Evolutionary conservation across 2,329 filamentous ascomycete species (phyloP).

Genomic region (Leptosphaerulina australis): DNA sequence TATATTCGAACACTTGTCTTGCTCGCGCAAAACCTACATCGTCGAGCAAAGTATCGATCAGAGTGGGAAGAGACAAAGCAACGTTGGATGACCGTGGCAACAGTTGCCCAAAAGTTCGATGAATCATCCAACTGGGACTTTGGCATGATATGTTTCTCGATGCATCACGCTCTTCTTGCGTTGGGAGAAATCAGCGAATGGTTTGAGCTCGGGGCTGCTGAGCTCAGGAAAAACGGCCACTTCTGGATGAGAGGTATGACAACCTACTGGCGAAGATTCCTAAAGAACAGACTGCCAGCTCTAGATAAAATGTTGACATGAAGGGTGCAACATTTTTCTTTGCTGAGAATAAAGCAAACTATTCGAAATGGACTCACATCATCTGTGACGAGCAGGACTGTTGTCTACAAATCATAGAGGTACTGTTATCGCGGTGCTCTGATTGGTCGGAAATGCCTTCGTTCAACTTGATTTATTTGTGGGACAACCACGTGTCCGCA

Average conservation of each 20-base stretch:
- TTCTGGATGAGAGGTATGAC: not conserved
- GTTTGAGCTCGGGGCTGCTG: not conserved
- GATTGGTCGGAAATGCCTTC: no score
- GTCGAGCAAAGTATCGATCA: not conserved
- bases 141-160: not conserved
- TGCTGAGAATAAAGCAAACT: no score
- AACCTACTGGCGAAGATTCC: not conserved
- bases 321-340: no score
- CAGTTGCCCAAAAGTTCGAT: not conserved
- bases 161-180: not conserved
- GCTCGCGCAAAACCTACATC: not conserved
- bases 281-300: not conserved
- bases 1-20: not conserved
- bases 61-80: not conserved
- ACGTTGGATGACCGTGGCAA: not conserved
- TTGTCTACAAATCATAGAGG: no score
- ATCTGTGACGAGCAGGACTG: no score
- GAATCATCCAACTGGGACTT: not conserved
- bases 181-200: not conserved
- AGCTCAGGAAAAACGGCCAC: not conserved
- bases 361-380: no score
- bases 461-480: no score
- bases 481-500: no score
- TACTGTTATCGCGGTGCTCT: no score
- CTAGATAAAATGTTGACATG: conserved; percentile 18